These are phyloP conservation scores for Piromyces sp. DNA, from an alignment of 192 early-diverging fungal genomes.

Conservation along the genomic window DNA sequence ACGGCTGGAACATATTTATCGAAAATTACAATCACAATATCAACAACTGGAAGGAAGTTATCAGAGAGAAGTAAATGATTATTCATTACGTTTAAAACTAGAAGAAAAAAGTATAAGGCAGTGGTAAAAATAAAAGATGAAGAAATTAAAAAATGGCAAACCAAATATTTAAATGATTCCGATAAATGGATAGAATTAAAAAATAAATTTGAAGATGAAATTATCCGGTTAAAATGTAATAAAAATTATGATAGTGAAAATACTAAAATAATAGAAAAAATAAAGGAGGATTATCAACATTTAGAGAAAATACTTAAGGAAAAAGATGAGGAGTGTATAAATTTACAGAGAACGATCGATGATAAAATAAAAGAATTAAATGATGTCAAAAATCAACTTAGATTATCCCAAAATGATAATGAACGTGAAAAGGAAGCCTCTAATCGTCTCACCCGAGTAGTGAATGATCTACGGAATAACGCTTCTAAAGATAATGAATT, in stretches of 20 bases:
- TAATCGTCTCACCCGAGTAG: not conserved
- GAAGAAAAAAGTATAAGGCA: not conserved
- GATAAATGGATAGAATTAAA: not conserved
- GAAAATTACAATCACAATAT: not conserved
- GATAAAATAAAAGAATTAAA: not conserved
- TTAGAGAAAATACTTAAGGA: not conserved
- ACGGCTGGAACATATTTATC: not conserved
- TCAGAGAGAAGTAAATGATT: not conserved
- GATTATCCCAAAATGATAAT: not conserved
- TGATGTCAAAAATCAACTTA: not conserved
- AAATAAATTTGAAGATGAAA: not conserved
- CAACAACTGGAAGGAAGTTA: not conserved
- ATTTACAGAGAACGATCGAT: not conserved
- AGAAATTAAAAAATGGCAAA: not conserved
- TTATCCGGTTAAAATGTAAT: not conserved
- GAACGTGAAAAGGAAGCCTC: not conserved
- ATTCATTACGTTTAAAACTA: not conserved
- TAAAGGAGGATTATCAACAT: not conserved
- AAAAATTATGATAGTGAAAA: not conserved
- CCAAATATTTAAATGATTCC: not conserved
- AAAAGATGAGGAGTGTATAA: not conserved
- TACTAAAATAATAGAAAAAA: not conserved
- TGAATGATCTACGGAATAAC: not conserved
- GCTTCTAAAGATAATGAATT: not conserved
- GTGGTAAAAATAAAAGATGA: not conserved